Evolutionary conservation across 2,329 filamentous ascomycete species (phyloP).

Genomic region (Pseudogymnoascus sp.): DNA sequence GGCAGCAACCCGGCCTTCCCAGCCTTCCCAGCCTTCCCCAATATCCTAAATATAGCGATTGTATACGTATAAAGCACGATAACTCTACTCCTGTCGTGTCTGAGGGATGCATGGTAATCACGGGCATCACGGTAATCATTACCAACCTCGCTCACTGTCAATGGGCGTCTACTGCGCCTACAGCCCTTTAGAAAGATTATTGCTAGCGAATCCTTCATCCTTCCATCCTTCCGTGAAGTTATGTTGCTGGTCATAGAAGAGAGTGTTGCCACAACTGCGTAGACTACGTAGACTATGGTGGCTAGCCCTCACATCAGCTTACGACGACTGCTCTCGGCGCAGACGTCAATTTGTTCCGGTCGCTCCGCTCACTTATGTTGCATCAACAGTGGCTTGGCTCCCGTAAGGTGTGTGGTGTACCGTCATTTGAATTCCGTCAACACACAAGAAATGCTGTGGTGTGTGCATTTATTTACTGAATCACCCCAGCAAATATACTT

Average conservation of each 20-base stretch:
- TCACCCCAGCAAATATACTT: neutral
- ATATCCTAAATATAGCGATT: neutral
- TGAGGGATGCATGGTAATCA: neutral
- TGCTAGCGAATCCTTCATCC: neutral
- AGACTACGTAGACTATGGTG: neutral
- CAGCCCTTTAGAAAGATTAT: neutral
- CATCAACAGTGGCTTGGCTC: slow-evolving; percentile 1
- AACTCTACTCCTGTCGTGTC: neutral
- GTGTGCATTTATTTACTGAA: neutral
- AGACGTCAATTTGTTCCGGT: neutral
- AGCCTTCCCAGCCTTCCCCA: neutral
- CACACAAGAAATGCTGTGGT: neutral
- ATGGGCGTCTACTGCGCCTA: neutral
- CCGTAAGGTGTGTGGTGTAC: neutral
- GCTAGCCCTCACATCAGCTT: slow-evolving; percentile 4
- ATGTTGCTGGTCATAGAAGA: neutral
- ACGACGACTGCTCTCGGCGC: slow-evolving; percentile 2
- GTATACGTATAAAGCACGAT: neutral
- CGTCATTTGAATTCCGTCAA: neutral
- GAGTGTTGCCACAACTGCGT: neutral
- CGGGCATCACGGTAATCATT: neutral
- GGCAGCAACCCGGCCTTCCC: neutral
- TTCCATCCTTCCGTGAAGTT: neutral
- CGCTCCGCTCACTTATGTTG: neutral
- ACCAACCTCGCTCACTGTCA: neutral